Conservation (phyloP, 75 land plant genomes). For the Ceratopteris richardii region DNA sequence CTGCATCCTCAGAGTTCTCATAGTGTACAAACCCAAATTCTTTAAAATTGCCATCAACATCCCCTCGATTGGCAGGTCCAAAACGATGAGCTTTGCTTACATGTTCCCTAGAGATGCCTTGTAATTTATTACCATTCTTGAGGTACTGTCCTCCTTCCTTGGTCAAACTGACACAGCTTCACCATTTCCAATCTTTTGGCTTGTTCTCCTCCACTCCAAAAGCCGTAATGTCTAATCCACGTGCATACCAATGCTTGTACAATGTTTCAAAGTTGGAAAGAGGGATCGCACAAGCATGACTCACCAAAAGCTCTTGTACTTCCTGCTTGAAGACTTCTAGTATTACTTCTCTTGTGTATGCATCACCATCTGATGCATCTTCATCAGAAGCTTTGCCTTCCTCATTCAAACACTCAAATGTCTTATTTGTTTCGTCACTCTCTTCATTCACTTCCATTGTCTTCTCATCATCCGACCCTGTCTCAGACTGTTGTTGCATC, state of each 20-base stretch:
- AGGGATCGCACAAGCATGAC: constrained; percentile 48
- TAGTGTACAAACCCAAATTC: no score
- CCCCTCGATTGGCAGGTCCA: no score
- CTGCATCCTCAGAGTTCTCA: no score
- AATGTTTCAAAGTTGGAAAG: constrained; percentile 36
- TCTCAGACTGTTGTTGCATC: constrained; percentile 25
- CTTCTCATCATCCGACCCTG: constrained; percentile 44
- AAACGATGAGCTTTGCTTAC: no score
- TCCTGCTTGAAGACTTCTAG: constrained; percentile 51
- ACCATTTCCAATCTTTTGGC: no score
- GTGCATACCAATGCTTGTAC: constrained; percentile 59
- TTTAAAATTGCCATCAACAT: no score
- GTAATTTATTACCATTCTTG: no score
- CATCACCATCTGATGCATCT: constrained; percentile 10
- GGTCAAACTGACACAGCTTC: no score
- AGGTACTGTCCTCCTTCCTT: no score
- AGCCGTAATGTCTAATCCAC: constrained; percentile 25
- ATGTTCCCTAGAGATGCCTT: no score
- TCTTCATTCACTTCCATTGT: constrained; percentile 3
- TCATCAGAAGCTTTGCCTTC: constrained; percentile 4
- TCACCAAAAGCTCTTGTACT: constrained; percentile 84
- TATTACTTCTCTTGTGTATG: constrained; percentile 12
- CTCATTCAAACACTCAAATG: neutral
- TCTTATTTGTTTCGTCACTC: neutral
- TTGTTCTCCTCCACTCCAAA: constrained; percentile 50